Base-by-base conservation (phyloP, 208 protist genomes). In the Trypanosoma vivax region DNA sequence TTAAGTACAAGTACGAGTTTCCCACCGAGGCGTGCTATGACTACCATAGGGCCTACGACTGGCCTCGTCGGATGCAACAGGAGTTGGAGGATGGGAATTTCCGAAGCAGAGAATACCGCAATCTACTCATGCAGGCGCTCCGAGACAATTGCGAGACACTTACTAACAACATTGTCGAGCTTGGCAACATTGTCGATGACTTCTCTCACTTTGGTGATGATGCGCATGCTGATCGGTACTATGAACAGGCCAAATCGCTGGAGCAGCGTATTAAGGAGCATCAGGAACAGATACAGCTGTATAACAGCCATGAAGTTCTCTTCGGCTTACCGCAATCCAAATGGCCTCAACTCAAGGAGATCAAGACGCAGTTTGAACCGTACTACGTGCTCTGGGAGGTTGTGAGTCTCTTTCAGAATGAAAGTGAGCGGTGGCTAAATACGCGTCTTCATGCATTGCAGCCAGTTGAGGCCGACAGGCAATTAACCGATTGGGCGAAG, bases 311-410 rank as follows among this genome's bases (percentile, higher is more conserved):
- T 58, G 88, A 97, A 61, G 70, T 83, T 56, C 76, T 96, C 9
- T 97, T 97, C 60, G 73, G 73, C 16, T 64, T 93, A 50, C 69
- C 79, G 13, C 41, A 70, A 30, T 90, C 92, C 29, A 76, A 88
- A 69, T 97, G 90, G 67, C 82, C 88, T 21, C 83, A 95, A 55
- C 60, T 96, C 24, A 87, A 91, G 59, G 84, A 94, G 54, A 78
- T 92, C 23, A 68, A 82, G 19, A 73, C 60, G 52, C 83, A 77
- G 24, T 95, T 96, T 35, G 88, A 96, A 70, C 88, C 90, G 16
- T 94, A 94, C 70, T 71, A 83, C 40, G 65, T 68, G 25, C 74
- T 97, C 34, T 97, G 94, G 92, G 87, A 94, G 50, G 74, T 94
- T 28, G 83, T 84, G 18, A 88, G 73, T 57, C 50, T 66, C 52